phyloP scores from a whole-genome alignment of 345 rosid genomes.

The Orychophragmus violaceus region DNA sequence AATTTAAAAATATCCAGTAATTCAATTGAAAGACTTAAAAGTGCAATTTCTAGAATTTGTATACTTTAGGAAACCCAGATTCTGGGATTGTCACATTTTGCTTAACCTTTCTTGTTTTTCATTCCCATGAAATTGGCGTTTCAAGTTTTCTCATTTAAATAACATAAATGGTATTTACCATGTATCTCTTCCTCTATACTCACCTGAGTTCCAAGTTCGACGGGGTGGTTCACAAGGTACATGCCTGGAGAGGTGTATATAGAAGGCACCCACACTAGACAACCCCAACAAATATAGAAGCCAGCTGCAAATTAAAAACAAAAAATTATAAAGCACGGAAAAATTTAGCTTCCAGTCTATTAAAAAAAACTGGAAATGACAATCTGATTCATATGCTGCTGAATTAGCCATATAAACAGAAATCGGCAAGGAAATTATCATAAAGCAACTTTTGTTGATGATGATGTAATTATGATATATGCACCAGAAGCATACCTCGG shows the following conservation, averaged over 20 bases:
- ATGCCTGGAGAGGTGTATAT: slow-evolving; percentile 95
- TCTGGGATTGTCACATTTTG: neutral
- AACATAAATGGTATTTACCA: neutral
- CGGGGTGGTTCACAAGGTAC: slow-evolving; percentile 99
- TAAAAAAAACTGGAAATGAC: slow-evolving; percentile 2
- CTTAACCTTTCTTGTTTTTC: neutral
- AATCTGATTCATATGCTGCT: neutral
- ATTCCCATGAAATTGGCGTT: neutral
- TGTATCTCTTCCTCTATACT: neutral
- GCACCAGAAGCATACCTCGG: slow-evolving; percentile 55
- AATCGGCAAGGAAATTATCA: neutral
- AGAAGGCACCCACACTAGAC: slow-evolving; percentile 99
- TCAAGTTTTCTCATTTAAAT: neutral
- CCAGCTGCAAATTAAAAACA: slow-evolving; percentile 83
- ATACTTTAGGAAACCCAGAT: neutral
- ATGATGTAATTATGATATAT: neutral
- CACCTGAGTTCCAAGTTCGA: slow-evolving; percentile 91
- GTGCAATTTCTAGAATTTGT: neutral
- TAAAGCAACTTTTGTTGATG: neutral
- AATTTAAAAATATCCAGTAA: neutral
- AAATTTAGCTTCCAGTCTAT: neutral
- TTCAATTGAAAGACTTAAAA: neutral
- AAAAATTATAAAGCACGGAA: slow-evolving; percentile 8
- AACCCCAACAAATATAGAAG: slow-evolving; percentile 98
- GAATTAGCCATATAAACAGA: neutral